A percentile compares a stretch with the other conserved stretches of the same genome.
Evolutionary conservation across 2,329 filamentous ascomycete species (phyloP).

Genomic region (Fusarium pseudoanthophilum): DNA sequence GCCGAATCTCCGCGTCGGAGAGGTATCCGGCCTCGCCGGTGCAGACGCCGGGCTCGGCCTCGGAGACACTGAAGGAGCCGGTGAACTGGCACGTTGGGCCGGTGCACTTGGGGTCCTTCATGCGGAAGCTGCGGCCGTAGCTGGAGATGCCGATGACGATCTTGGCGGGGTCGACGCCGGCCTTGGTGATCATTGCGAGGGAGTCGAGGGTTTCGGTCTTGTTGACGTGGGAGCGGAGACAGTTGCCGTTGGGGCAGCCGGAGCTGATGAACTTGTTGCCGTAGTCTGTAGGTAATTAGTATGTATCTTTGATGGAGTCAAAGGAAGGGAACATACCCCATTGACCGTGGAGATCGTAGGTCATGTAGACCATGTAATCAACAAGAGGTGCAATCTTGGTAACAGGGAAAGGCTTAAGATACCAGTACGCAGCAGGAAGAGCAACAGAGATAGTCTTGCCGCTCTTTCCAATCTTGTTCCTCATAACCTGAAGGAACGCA

Average conservation of each 20-base stretch:
- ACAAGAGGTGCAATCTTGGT: slow-evolving; percentile 45
- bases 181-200: slow-evolving; percentile 52
- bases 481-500: slow-evolving; percentile 48
- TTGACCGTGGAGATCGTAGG: slow-evolving; percentile 51
- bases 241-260: slow-evolving; percentile 46
- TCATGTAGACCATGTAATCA: slow-evolving; percentile 54
- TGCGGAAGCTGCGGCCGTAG: slow-evolving; percentile 46
- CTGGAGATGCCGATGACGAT: slow-evolving; percentile 45
- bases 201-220: slow-evolving; percentile 52
- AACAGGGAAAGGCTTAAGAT: slow-evolving; percentile 51
- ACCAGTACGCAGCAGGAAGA: slow-evolving; percentile 54
- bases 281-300: slow-evolving; percentile 34
- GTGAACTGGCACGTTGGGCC: slow-evolving; percentile 42
- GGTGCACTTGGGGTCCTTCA: slow-evolving; percentile 41
- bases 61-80: slow-evolving; percentile 37
- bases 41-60: slow-evolving; percentile 42
- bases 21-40: slow-evolving; percentile 43
- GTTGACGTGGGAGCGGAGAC: slow-evolving; percentile 54
- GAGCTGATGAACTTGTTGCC: slow-evolving; percentile 41
- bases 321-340: no score
- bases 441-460: slow-evolving; percentile 51
- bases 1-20: slow-evolving; percentile 45
- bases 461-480: slow-evolving; percentile 43
- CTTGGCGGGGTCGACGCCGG: slow-evolving; percentile 48
- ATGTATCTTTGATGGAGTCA: no score